Percentiles rank a stretch among this genome's conserved stretches.
phyloP scores from a whole-genome alignment of 345 rosid genomes.

The Populus davidiana region DNA sequence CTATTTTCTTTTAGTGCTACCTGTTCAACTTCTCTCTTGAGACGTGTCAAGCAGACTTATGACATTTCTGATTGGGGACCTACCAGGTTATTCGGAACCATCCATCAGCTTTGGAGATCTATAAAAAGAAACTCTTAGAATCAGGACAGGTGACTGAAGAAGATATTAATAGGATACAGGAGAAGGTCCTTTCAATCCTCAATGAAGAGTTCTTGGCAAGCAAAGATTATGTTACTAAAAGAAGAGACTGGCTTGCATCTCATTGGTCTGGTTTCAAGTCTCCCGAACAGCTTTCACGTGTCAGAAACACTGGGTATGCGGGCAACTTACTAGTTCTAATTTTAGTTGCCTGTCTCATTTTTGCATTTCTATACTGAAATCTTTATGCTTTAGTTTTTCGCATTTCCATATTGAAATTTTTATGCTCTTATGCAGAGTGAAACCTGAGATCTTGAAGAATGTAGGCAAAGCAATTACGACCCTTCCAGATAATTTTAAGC shows the following conservation, averaged over 20 bases:
- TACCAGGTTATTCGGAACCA: slow-evolving; percentile 64
- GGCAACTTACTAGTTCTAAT: slow-evolving; percentile 4
- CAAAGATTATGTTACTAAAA: slow-evolving; percentile 65
- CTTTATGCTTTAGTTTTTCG: slow-evolving; percentile 11
- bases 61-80: slow-evolving; percentile 13
- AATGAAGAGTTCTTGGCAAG: slow-evolving; percentile 68
- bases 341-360: not conserved
- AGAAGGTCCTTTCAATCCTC: slow-evolving; percentile 62
- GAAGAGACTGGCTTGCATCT: slow-evolving; percentile 82
- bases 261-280: slow-evolving; percentile 80
- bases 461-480: slow-evolving; percentile 71
- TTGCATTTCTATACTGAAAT: not conserved
- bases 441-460: slow-evolving; percentile 78
- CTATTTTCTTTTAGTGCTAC: not conserved
- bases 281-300: slow-evolving; percentile 75
- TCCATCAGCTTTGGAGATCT: slow-evolving; percentile 67
- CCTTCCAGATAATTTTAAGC: slow-evolving; percentile 67
- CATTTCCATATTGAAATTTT: not conserved
- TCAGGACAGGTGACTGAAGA: slow-evolving; percentile 58
- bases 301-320: slow-evolving; percentile 68
- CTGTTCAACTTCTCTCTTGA: slow-evolving; percentile 2
- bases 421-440: slow-evolving; percentile 48
- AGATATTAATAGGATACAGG: slow-evolving; percentile 52
- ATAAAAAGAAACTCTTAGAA: slow-evolving; percentile 57
- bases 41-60: not conserved